A percentile compares a stretch with the other conserved stretches of the same genome.
Conservation (phyloP, 2,329 filamentous ascomycete species). For the Ceratocystis destructans region DNA sequence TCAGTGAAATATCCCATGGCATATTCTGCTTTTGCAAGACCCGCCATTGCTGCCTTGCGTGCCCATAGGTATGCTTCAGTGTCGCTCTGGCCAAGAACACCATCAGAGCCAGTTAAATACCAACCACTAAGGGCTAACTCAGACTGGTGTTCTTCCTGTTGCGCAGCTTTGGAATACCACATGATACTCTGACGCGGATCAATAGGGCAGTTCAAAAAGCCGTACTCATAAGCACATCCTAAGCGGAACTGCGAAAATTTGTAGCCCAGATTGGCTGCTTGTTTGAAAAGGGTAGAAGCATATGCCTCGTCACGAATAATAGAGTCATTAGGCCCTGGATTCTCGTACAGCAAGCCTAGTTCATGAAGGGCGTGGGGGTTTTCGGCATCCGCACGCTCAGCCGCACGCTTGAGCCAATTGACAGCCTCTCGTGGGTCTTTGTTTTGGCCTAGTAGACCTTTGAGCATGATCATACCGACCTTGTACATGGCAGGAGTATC, state of each 20-base stretch:
- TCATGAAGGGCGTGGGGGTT: constrained; percentile 95
- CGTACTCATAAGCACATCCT: constrained; percentile 81
- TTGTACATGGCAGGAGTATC: constrained; percentile 97
- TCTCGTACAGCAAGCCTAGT: constrained; percentile 54
- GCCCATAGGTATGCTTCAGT: constrained; percentile 97
- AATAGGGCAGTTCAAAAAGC: constrained; percentile 65
- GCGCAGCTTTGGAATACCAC: constrained; percentile 85
- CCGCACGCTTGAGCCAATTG: constrained; percentile 83
- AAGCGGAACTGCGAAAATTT: constrained; percentile 89
- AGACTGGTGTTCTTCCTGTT: constrained; percentile 86
- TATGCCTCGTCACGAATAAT: constrained; percentile 73
- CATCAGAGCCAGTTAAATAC: constrained; percentile 86
- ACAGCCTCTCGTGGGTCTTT: constrained; percentile 75
- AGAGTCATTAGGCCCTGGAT: constrained; percentile 51
- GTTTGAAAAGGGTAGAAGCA: constrained; percentile 64
- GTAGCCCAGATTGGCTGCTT: constrained; percentile 80
- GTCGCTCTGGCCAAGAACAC: constrained; percentile 79
- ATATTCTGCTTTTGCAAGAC: constrained; percentile 87
- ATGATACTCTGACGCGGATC: constrained; percentile 76
- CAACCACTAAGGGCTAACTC: constrained; percentile 77
- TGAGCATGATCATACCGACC: constrained; percentile 88
- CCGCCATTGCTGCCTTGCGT: constrained; percentile 76
- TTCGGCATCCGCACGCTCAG: constrained; percentile 71
- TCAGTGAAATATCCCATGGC: constrained; percentile 92
- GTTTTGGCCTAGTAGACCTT: constrained; percentile 79